Conservation (phyloP, 163 green algal genomes). For the Chlorella variabilis region DNA sequence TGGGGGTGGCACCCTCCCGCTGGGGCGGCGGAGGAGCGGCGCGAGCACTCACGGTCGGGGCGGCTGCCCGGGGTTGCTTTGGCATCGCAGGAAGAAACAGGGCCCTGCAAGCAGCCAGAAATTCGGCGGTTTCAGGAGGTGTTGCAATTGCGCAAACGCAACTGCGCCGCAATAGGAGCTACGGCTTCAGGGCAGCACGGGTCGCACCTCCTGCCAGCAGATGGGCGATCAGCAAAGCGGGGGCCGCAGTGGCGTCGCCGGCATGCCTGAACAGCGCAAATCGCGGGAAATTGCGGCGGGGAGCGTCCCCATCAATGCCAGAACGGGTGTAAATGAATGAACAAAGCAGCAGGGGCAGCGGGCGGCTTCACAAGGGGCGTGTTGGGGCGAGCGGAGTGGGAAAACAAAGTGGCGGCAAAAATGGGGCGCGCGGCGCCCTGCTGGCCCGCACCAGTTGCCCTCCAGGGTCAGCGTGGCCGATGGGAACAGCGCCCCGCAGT, state of each 20-base stretch:
- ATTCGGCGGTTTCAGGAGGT: neutral
- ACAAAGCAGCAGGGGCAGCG: neutral
- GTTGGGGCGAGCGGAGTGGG: no score
- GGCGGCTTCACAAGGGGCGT: no score
- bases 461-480: constrained; percentile 6
- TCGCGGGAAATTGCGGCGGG: no score
- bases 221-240: constrained; percentile 38
- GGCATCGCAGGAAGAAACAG: constrained; percentile 28
- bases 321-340: neutral
- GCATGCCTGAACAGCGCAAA: constrained; percentile 3
- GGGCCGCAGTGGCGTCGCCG: neutral
- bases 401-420: constrained; percentile 4
- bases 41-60: constrained; percentile 8
- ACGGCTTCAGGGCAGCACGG: neutral
- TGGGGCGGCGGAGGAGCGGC: no score
- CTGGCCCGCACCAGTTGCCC: constrained; percentile 11
- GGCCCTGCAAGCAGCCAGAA: constrained; percentile 4
- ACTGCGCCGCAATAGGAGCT: neutral
- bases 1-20: no score
- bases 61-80: neutral
- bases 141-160: no score
- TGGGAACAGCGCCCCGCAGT: constrained; percentile 20
- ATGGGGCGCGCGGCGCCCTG: neutral
- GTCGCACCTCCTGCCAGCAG: constrained; percentile 39
- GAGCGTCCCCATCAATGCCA: neutral